phyloP scores from a whole-genome alignment of 305 asterid genomes.

The Fraxinus floribunda region DNA sequence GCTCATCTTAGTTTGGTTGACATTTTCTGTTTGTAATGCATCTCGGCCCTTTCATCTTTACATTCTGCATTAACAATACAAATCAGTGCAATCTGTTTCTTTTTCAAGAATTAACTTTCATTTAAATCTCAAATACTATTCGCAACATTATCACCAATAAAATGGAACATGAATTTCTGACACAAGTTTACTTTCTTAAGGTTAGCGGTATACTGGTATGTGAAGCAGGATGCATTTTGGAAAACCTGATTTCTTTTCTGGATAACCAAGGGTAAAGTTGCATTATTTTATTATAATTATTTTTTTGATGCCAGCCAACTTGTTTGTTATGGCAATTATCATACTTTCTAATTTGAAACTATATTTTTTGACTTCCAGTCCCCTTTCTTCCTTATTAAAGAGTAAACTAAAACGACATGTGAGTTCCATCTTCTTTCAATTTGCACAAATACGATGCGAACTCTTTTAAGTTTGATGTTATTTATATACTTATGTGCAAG shows the following conservation, averaged over 20 bases:
- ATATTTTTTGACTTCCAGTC: neutral
- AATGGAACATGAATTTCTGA: slow-evolving; percentile 25
- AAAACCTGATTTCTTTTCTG: slow-evolving; percentile 84
- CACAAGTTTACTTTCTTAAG: slow-evolving; percentile 42
- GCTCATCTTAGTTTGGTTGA: neutral
- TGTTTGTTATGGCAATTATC: neutral
- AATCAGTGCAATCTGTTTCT: neutral
- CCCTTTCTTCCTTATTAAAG: neutral
- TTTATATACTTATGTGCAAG: neutral
- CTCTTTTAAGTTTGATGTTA: neutral
- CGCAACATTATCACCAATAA: slow-evolving; percentile 12
- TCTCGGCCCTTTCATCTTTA: slow-evolving; percentile 15
- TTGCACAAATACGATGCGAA: neutral
- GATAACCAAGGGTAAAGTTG: slow-evolving; percentile 74
- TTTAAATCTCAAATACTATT: neutral
- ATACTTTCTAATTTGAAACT: neutral
- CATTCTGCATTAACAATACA: slow-evolving; percentile 12
- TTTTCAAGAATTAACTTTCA: slow-evolving; percentile 6
- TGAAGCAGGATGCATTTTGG: slow-evolving; percentile 99
- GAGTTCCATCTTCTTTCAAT: neutral
- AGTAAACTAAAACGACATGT: neutral
- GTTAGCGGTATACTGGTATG: slow-evolving; percentile 87
- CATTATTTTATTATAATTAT: neutral
- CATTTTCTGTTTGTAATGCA: slow-evolving; percentile 10
- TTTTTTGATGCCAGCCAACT: neutral